Percentiles rank a stretch among this genome's conserved stretches.
phyloP scores from a whole-genome alignment of 225 moss, liverwort and hornwort genomes.

The Polytrichum commune region DNA sequence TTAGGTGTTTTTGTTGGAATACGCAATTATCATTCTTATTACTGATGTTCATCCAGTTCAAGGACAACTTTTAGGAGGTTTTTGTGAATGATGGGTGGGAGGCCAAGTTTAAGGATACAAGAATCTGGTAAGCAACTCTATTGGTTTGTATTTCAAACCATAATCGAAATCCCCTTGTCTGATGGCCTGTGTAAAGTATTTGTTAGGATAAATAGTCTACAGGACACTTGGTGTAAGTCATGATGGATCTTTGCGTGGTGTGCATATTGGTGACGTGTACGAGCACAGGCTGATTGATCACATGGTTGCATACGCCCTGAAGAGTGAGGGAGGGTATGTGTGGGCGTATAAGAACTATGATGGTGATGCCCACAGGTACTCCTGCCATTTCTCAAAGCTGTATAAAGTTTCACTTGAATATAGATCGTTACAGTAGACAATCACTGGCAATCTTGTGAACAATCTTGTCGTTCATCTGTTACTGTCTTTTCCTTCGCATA shows the following conservation, averaged over 20 bases:
- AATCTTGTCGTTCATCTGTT: too few species aligned
- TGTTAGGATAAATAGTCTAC: too few species aligned
- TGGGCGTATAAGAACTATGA: conserved; percentile 99
- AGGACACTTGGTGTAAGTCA: too few species aligned
- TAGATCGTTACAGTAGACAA: too few species aligned
- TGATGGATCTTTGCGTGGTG: too few species aligned
- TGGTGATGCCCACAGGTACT: conserved; percentile 76
- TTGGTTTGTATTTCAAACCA: neutral
- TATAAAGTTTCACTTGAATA: too few species aligned
- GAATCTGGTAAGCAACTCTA: conserved; percentile 57
- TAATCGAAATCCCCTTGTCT: neutral
- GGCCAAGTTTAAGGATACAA: conserved; percentile 71
- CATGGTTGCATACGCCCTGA: conserved; percentile 89
- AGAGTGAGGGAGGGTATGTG: conserved; percentile 89
- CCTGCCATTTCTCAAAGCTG: neutral
- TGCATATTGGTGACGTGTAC: conserved; percentile 39
- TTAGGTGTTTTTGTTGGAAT: too few species aligned
- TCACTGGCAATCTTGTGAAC: too few species aligned
- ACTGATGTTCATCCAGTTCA: conserved; percentile 45
- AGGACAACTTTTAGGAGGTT: conserved; percentile 87
- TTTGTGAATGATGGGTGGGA: conserved; percentile 56
- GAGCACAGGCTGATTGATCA: conserved; percentile 93
- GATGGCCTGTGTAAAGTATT: too few species aligned
- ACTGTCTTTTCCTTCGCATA: too few species aligned
- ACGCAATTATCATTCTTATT: too few species aligned